Evolutionary conservation across 495 filamentous ascomycete genomes (phyloP), one percentile per base, ranked within the genome.

Genomic region (Podospora pseudoanserina): DNA sequence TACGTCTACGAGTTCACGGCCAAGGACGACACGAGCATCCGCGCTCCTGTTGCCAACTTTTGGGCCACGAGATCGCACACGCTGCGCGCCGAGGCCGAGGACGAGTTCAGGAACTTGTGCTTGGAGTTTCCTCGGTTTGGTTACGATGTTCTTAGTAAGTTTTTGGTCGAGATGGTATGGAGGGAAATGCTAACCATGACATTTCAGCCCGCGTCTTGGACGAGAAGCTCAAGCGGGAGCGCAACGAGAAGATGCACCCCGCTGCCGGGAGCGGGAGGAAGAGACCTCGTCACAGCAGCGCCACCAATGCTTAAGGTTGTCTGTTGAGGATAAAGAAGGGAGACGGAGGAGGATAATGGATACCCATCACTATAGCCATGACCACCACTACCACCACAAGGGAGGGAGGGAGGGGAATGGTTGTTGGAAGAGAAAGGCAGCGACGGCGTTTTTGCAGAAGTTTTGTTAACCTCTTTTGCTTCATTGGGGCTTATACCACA

Each of bases 41-140:
- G 94, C 62, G 89, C 86, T 64, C 93, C 94, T 5, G 89, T 97
- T 53, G 92, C 92, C n/a, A 88, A 87, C 60, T 96, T 95, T 81
- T 97, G 94, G 94, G 93, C 93, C 2, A 86, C 87, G 60, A 83
- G 91, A 65, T 89, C 87, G 68, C 92, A 95, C 81, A 85, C 91
- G 28, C 81, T 97, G 66, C 88, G 94, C 26, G 85, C 92, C 73
- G 91, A 95, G 75, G 91, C 93, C 44, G 91, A 94, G 75, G 86
- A 89, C 0, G 89, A 91, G 73, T 97, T 96, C 82, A 84, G 87
- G 72, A 76, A 81, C 63, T 86, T 97, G 78, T 96, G 94, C 80
- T 79, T 96, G 65, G 92, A 97, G 76, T 94, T 90, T 71, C 94
- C 94, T 18, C 89, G 94, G 73, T 97, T 98, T 69, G 88, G 88